phyloP scores from a whole-genome alignment of 352 stramenopile genomes.

The Plasmopara halstedii region DNA sequence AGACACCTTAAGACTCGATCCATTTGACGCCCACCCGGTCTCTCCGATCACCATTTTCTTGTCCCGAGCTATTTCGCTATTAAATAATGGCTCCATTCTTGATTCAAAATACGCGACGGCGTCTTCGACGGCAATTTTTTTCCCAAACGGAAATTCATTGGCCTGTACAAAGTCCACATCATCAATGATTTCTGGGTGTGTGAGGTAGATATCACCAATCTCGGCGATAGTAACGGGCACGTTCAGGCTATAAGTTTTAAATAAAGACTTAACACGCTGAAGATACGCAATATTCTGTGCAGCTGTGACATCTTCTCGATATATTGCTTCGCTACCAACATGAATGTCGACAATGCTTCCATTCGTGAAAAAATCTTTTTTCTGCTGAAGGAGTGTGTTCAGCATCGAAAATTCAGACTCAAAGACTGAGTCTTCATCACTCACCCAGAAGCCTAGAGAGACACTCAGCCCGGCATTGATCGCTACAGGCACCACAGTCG shows the following conservation, averaged over 20 bases:
- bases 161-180: conserved; percentile 50
- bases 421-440: conserved; percentile 24
- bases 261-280: conserved; percentile 31
- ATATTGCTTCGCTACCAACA: conserved; percentile 63
- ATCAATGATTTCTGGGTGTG: conserved; percentile 32
- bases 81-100: conserved; percentile 34
- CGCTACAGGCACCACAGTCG: conserved; percentile 32
- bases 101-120: conserved; percentile 33
- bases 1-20: conserved; percentile 28
- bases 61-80: conserved; percentile 14
- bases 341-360: conserved; percentile 43
- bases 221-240: conserved; percentile 58
- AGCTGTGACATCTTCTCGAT: conserved; percentile 49
- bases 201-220: conserved; percentile 55
- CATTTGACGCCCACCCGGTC: conserved; percentile 54
- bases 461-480: conserved; percentile 39
- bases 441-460: conserved; percentile 65
- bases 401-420: conserved; percentile 33
- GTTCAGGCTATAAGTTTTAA: conserved; percentile 9
- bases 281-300: conserved; percentile 33
- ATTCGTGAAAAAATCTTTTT: conserved; percentile 11
- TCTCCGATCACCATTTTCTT: conserved; percentile 60
- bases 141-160: conserved; percentile 70
- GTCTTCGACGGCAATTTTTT: conserved; percentile 27
- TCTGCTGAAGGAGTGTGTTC: conserved; percentile 23